These are phyloP conservation scores for Paraconiothyrium sp. DNA, from an alignment of 2,329 filamentous ascomycete genomes.

Conservation along the genomic window DNA sequence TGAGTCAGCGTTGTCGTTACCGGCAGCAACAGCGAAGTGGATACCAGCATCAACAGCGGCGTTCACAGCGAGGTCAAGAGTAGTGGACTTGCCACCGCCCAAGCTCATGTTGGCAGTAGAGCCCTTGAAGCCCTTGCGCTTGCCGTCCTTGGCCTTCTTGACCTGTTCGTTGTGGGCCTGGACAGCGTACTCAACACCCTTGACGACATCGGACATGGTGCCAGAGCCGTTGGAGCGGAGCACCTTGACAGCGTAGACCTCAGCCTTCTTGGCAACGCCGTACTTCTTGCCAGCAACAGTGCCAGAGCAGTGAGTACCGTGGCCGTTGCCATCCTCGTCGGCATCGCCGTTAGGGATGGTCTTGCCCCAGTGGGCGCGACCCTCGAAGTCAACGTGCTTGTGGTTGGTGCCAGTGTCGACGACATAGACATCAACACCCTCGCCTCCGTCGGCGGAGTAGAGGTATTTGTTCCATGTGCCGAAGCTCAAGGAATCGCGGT, in stretches of 20 bases:
- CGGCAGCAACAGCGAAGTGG: conserved; percentile 97
- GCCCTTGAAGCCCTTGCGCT: conserved; percentile 98
- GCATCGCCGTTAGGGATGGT: conserved; percentile 87
- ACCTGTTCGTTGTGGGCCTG: conserved; percentile 79
- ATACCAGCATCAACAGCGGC: conserved; percentile 90
- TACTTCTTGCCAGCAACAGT: conserved; percentile 99
- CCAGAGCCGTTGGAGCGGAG: conserved; percentile 96
- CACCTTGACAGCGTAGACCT: conserved; percentile 97
- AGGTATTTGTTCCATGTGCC: conserved; percentile 98
- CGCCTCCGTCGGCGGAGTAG: conserved; percentile 86
- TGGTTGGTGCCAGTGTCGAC: conserved; percentile 97
- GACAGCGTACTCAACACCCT: conserved; percentile 96
- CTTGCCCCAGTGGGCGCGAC: conserved; percentile 95
- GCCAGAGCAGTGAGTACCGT: conserved; percentile 99
- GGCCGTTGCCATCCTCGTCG: conserved; percentile 94
- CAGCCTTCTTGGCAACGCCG: conserved; percentile 98
- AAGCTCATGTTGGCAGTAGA: conserved; percentile 99
- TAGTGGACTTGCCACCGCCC: conserved; percentile 93
- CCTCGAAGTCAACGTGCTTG: conserved; percentile 96
- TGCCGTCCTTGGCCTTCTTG: conserved; percentile 81
- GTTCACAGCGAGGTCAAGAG: conserved; percentile 91
- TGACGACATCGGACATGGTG: conserved; percentile 98
- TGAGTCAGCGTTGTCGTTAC: conserved; percentile 98
- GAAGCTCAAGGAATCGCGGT: conserved; percentile 87
- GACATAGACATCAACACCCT: conserved; percentile 98